These are phyloP conservation scores for Pyricularia grisea DNA, from an alignment of 2,329 filamentous ascomycete species.

Conservation along the genomic window DNA sequence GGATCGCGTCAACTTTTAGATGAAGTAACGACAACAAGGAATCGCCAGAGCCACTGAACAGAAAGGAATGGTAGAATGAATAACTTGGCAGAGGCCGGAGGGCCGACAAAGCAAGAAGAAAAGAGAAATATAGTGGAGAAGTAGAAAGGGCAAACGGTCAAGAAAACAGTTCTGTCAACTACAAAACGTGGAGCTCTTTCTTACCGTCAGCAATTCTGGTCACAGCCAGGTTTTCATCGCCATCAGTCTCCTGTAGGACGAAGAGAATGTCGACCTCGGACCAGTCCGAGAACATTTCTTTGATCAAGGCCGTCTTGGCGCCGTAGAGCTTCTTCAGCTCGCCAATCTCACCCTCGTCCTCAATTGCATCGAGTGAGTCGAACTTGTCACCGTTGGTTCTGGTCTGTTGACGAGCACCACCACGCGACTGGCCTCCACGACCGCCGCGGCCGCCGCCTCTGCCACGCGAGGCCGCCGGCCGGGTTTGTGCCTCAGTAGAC, in stretches of 20 bases:
- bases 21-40: neutral
- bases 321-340: slow-evolving; percentile 88
- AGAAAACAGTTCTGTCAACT: neutral
- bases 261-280: slow-evolving; percentile 91
- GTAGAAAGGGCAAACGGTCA: neutral
- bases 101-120: slow-evolving; percentile 13
- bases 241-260: slow-evolving; percentile 79
- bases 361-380: slow-evolving; percentile 48
- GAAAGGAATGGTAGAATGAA: neutral
- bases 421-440: slow-evolving; percentile 64
- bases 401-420: slow-evolving; percentile 54
- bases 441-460: slow-evolving; percentile 85
- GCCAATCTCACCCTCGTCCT: slow-evolving; percentile 82
- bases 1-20: neutral
- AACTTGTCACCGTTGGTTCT: slow-evolving; percentile 69
- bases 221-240: slow-evolving; percentile 65
- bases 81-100: slow-evolving; percentile 2
- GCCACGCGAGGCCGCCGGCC: slow-evolving; percentile 75
- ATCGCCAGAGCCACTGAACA: neutral
- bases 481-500: slow-evolving; percentile 92
- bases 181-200: slow-evolving; percentile 7
- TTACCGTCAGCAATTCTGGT: slow-evolving; percentile 73
- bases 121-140: neutral
- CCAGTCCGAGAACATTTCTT: slow-evolving; percentile 93
- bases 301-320: slow-evolving; percentile 68